Evolutionary conservation across 441 rosid genomes (phyloP).

Genomic region (Hypseocharis bilobata): DNA sequence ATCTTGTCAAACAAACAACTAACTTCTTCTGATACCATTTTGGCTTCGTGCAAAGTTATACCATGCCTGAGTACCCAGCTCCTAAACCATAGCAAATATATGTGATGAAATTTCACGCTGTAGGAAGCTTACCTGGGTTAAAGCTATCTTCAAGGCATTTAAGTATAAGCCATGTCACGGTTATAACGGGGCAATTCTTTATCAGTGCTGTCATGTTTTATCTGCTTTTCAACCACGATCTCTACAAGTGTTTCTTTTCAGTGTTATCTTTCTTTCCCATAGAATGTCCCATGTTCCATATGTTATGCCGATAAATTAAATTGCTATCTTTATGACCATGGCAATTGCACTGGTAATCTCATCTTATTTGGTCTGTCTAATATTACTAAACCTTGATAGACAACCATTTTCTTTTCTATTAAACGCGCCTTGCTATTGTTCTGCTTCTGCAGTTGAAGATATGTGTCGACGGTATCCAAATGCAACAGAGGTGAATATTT

Average conservation of each 20-base stretch:
- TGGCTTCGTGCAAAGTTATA: no score
- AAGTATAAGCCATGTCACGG: no score
- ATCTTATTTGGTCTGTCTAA: not conserved
- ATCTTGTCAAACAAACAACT: not conserved
- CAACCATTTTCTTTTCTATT: not conserved
- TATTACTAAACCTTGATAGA: not conserved
- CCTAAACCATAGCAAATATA: not conserved
- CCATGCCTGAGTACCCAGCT: not conserved
- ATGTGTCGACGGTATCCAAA: conserved; percentile 82
- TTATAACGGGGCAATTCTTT: not conserved
- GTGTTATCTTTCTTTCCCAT: not conserved
- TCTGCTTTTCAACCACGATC: not conserved
- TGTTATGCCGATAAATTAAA: not conserved
- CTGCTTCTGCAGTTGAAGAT: conserved; percentile 60
- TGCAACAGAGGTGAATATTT: conserved; percentile 76
- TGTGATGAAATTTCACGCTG: not conserved
- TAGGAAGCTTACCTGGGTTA: not conserved
- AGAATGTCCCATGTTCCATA: not conserved
- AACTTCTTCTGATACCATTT: no score
- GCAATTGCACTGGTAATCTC: not conserved
- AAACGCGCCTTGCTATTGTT: not conserved
- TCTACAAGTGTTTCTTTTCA: not conserved
- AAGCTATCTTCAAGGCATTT: no score
- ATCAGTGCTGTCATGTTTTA: not conserved
- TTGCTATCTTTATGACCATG: not conserved